Evolutionary conservation across 2,329 filamentous ascomycete genomes (phyloP), one percentile per base, ranked within the genome.

Genomic region (Aspergillus nomiae): DNA sequence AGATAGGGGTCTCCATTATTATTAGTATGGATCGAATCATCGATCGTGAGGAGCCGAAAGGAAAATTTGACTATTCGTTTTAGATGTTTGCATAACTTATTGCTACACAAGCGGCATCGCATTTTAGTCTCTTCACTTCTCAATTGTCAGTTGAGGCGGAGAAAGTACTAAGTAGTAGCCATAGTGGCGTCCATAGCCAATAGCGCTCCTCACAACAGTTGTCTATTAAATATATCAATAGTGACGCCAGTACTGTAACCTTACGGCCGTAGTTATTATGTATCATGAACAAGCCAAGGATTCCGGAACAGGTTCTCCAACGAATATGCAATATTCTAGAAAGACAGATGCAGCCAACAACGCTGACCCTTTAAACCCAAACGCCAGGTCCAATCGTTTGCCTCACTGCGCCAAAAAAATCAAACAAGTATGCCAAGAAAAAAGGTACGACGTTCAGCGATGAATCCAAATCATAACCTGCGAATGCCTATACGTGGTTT

Each of bases 401-500:
- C 26, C 48, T 32, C 21, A 38, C 38, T 54, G 51, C 51, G 24
- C 16, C 12, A 55, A 38, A 11, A 14, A 12, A 8, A 38, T 26
- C 28, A 38, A 55, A 38, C 28, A 36, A 54, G 1, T 16, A 19
- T 41, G 10, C 8, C 12, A 54, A 34, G n/a, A 21, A 36, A 9
- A n/a, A 4, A 24, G 12, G 16, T 14, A 28, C 51, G 11, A 16
- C 11, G 8, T 24, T 19, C n/a, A 26, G n/a, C n/a, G 21, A 19
- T 24, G 32, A 41, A 26, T 3, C 30, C n/a, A 11, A 38, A 38
- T 71, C 62, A 78, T 41, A 78, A 65, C 53, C 77, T 70, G 41
- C 76, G 74, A 32, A 78, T 67, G 0, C 77, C 77, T 55, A 75
- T 71, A 16, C 77, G 71, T 1, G 77, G 71, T 62, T 78, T 78